Conservation (phyloP, 129 eudicot species). For the Flaveria trinervia region DNA sequence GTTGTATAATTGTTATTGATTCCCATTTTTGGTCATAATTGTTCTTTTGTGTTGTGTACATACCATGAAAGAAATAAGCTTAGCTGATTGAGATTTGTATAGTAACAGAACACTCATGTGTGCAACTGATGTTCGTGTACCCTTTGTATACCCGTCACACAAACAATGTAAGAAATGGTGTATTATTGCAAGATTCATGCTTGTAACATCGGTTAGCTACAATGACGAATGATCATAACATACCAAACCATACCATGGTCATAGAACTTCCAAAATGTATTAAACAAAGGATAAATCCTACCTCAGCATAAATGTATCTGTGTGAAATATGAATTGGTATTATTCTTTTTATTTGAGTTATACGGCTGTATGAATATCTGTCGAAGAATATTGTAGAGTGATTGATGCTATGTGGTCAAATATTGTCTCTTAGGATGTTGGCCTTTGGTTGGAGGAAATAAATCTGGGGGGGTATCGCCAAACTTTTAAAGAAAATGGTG, state of each 20-base stretch:
- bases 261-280: neutral
- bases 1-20: neutral
- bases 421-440: conserved; percentile 66
- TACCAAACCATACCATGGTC: neutral
- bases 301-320: neutral
- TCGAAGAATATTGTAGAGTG: neutral
- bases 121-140: no score
- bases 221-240: neutral
- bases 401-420: conserved; percentile 11
- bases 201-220: neutral
- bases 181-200: neutral
- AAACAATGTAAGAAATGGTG: neutral
- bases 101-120: no score
- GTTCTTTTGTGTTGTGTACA: neutral
- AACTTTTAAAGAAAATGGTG: conserved; percentile 76
- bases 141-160: no score
- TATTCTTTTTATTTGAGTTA: neutral
- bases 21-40: neutral
- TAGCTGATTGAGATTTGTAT: no score
- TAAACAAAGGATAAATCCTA: neutral
- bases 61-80: neutral
- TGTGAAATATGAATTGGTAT: neutral
- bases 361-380: neutral
- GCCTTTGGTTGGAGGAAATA: conserved; percentile 85
- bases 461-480: conserved; percentile 80